A percentile compares a stretch with the other conserved stretches of the same genome.
phyloP scores from a whole-genome alignment of 169 alveolate genomes.

The Theileria parva region DNA sequence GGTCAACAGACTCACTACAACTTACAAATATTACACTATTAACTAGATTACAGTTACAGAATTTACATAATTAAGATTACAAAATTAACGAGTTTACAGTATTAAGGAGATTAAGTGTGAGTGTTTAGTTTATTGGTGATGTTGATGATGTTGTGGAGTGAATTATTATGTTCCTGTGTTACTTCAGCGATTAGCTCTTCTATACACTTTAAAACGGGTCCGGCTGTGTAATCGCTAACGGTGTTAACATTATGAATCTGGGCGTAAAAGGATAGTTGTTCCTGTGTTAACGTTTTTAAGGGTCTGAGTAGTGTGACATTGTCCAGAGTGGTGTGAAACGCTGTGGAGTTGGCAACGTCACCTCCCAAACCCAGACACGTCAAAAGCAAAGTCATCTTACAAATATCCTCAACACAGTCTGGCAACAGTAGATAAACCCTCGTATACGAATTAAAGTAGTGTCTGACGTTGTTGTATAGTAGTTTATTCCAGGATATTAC shows the following conservation, averaged over 20 bases:
- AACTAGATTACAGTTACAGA: too few species aligned
- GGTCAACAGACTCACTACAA: too few species aligned
- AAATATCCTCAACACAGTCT: constrained; percentile 47
- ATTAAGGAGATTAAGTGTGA: too few species aligned
- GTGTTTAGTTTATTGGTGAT: constrained; percentile 46
- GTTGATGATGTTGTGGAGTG: constrained; percentile 44
- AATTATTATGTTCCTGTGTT: constrained; percentile 25
- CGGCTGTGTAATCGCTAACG: too few species aligned
- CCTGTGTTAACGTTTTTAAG: constrained; percentile 26
- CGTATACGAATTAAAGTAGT: too few species aligned
- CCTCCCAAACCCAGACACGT: constrained; percentile 54
- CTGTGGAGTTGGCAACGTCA: constrained; percentile 17
- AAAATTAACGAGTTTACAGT: too few species aligned
- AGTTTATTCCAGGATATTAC: not conserved
- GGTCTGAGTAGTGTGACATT: constrained; percentile 44
- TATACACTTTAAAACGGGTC: constrained; percentile 56
- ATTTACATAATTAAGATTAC: too few species aligned
- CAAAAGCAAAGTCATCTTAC: constrained; percentile 21
- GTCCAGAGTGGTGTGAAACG: too few species aligned
- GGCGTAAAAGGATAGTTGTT: constrained; percentile 49
- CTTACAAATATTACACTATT: too few species aligned
- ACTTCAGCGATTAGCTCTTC: constrained; percentile 17
- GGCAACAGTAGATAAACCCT: not conserved
- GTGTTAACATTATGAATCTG: constrained; percentile 19
- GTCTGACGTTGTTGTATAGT: too few species aligned